Conservation (phyloP, 2,329 filamentous ascomycete species). For the Dothideomycetes sp. region DNA sequence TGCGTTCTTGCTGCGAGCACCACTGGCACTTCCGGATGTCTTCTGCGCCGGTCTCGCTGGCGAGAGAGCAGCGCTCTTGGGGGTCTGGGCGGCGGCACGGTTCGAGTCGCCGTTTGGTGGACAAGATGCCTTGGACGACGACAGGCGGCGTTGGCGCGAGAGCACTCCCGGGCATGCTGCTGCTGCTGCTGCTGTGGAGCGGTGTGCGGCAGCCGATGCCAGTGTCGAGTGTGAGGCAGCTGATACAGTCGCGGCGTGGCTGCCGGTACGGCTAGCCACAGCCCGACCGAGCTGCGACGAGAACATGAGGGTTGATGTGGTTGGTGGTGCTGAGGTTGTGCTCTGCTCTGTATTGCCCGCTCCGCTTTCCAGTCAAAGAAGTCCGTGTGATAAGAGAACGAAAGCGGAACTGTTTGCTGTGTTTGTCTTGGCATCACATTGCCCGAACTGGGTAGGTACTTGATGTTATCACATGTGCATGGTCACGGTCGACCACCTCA, state of each 20-base stretch:
- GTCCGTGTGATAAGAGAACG: too few species aligned
- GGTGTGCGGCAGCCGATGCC: conserved; percentile 22
- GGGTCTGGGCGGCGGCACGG: conserved; percentile 21
- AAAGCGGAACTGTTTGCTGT: too few species aligned
- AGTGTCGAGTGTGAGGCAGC: background rate
- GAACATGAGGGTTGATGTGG: too few species aligned
- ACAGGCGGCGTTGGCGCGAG: conserved; percentile 40
- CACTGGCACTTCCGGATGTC: conserved; percentile 4
- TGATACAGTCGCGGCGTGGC: conserved; percentile 1
- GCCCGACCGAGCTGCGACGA: conserved; percentile 12
- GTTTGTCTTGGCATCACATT: too few species aligned
- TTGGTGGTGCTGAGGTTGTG: too few species aligned
- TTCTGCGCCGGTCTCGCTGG: conserved; percentile 13
- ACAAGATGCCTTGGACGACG: conserved; percentile 42
- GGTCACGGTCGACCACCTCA: too few species aligned
- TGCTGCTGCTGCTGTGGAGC: conserved; percentile 19
- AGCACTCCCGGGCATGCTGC: conserved; percentile 23
- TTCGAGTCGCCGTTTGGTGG: conserved; percentile 29
- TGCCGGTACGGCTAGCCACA: conserved; percentile 1
- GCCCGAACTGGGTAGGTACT: too few species aligned
- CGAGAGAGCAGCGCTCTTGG: conserved; percentile 19
- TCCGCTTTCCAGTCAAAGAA: too few species aligned
- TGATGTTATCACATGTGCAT: too few species aligned
- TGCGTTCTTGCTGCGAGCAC: conserved; percentile 3
- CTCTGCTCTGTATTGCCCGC: too few species aligned